Evolutionary conservation across 805 yeast species (phyloP), one percentile per base, ranked within the genome.

Genomic region (Saccharomycopsis fermentans): DNA sequence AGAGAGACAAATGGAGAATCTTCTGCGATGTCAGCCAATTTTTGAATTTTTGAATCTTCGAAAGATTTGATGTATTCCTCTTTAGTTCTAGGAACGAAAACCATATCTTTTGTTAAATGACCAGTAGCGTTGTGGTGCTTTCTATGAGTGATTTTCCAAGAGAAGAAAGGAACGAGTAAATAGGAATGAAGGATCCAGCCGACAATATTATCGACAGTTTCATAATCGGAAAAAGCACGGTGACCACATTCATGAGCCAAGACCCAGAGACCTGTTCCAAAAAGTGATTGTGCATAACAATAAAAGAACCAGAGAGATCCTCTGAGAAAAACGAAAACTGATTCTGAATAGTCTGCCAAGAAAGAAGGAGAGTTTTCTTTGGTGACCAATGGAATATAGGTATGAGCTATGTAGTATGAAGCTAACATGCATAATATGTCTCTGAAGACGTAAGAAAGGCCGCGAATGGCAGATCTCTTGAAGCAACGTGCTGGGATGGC

Each of bases 121-220:
- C 94, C 95, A 48, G 95, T 88, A 59, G 91, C 88, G 77, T 89
- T 88, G 78, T 88, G 96, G 74, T 88, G 96, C 78, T 86, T 87
- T 58, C 88, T 82, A 73, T 88, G 96, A 54, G 88, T 75, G 71
- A 76, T 83, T 68, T 87, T 85, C 96, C 96, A 88, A 8, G 94
- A 85, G 70, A 87, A 87, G 75, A 84, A 88, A 53, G 96, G 96
- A 35, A 89, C 96, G 66, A 87, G 70, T 66, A 87, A 74, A 68
- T 80, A 81, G 19, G 92, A 85, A 74, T 88, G 96, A 63, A 89
- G 74, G 43, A 86, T 70, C 95, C 95, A 88, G 52, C 96, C 96
- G 52, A 84, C 86, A 43, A 81, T 71, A 71, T 89, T 92, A 71
- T 89, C 87, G 63, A 87, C 82, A 74, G 77, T 71, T 43, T 82